Percentiles rank a stretch among this genome's conserved stretches.
Evolutionary conservation across 2,329 filamentous ascomycete species (phyloP).

Genomic region (Xylaria sp.): DNA sequence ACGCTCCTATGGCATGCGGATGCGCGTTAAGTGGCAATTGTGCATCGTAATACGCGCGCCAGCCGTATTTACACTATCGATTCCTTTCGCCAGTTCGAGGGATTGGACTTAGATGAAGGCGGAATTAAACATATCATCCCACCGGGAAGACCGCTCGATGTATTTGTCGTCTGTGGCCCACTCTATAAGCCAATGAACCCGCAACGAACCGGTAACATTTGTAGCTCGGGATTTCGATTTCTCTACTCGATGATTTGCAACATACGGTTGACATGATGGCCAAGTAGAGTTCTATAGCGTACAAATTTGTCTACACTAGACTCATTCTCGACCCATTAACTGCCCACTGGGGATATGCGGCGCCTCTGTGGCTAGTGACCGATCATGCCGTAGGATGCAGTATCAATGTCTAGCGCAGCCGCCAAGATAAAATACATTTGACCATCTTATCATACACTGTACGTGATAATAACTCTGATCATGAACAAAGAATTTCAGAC

Average conservation of each 20-base stretch:
- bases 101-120: conserved; percentile 19
- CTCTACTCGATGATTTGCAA: background rate
- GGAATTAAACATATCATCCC: conserved; percentile 26
- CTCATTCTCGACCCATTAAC: conserved; percentile 24
- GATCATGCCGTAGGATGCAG: conserved; percentile 11
- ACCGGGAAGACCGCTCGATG: conserved; percentile 30
- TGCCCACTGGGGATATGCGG: conserved; percentile 15
- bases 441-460: conserved; percentile 9
- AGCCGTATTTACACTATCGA: conserved; percentile 15
- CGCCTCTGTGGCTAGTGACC: conserved; percentile 32
- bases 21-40: conserved; percentile 25
- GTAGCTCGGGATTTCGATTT: conserved; percentile 25
- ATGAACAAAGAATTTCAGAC: conserved; percentile 21
- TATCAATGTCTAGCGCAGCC: conserved; percentile 15
- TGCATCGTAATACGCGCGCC: conserved; percentile 20
- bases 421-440: conserved; percentile 10
- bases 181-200: conserved; percentile 11
- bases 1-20: conserved; percentile 11
- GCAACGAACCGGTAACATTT: conserved; percentile 1
- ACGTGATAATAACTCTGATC: conserved; percentile 20
- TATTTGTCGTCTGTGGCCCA: conserved; percentile 31
- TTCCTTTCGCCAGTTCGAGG: conserved; percentile 1
- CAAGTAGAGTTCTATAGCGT: conserved; percentile 1
- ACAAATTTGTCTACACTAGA: conserved; percentile 14
- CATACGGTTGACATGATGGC: background rate